Conservation (phyloP, 345 rosid genomes). For the Aethionema arabicum region DNA sequence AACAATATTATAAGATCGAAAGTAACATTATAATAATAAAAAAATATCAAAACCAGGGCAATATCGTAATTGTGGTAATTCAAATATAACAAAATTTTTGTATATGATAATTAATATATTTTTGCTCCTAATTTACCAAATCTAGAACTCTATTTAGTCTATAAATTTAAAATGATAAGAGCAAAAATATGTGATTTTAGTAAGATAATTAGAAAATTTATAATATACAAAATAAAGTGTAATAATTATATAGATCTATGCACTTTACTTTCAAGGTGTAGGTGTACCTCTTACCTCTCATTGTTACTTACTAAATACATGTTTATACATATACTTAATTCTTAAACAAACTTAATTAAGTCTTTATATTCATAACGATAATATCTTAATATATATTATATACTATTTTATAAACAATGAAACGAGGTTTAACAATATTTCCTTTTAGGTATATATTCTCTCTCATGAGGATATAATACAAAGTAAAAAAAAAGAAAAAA, state of each 20-base stretch:
- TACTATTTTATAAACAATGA: slow-evolving; percentile 12
- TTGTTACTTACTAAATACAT: slow-evolving; percentile 31
- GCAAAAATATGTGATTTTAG: too few species aligned
- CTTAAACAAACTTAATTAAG: slow-evolving; percentile 15
- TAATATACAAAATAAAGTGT: not conserved
- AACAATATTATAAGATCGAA: too few species aligned
- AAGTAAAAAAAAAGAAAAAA: slow-evolving; percentile 28
- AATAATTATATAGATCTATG: slow-evolving; percentile 1
- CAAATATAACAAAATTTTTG: too few species aligned
- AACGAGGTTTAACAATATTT: slow-evolving; percentile 17
- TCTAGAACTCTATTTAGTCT: too few species aligned
- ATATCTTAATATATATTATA: slow-evolving; percentile 8
- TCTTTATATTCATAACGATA: slow-evolving; percentile 1
- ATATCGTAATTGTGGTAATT: too few species aligned
- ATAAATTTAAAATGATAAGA: too few species aligned
- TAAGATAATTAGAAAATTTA: too few species aligned
- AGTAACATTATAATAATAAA: too few species aligned
- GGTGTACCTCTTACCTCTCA: slow-evolving; percentile 29
- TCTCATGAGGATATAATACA: slow-evolving; percentile 32
- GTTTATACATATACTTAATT: slow-evolving; percentile 22
- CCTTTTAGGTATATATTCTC: slow-evolving; percentile 13
- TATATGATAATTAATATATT: too few species aligned
- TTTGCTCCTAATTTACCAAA: too few species aligned
- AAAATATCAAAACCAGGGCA: too few species aligned
- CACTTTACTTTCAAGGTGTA: slow-evolving; percentile 33